Percentiles rank a stretch among this genome's conserved stretches.
These are phyloP conservation scores for Streptanthus diversifolius DNA, from an alignment of 345 rosid species.

Conservation along the genomic window DNA sequence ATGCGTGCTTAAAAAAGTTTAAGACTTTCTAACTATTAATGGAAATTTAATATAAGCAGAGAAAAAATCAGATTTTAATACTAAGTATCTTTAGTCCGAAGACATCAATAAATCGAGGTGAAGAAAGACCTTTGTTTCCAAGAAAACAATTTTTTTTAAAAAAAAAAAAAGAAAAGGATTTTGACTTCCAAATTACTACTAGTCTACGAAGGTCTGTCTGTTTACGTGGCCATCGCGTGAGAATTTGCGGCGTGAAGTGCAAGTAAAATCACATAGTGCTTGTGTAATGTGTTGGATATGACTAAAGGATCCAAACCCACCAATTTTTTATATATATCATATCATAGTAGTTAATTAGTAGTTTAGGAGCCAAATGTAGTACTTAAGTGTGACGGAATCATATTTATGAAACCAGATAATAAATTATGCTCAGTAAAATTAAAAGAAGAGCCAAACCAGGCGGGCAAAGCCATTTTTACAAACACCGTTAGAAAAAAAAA, in stretches of 20 bases:
- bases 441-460: neutral
- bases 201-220: neutral
- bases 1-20: constrained; percentile 13
- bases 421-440: neutral
- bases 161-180: neutral
- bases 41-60: constrained; percentile 4
- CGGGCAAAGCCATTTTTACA: neutral
- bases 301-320: constrained; percentile 12
- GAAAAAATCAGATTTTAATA: constrained; percentile 30
- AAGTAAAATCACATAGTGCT: constrained; percentile 18
- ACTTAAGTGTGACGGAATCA: neutral
- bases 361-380: neutral
- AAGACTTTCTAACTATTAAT: neutral
- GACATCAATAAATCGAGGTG: neutral
- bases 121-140: neutral
- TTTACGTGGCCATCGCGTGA: constrained; percentile 26
- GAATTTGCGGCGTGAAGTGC: constrained; percentile 28
- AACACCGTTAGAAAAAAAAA: neutral
- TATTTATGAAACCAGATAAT: neutral
- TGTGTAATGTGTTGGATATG: constrained; percentile 13
- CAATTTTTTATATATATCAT: neutral
- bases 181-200: neutral
- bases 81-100: constrained; percentile 6
- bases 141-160: neutral
- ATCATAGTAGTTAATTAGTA: neutral